Evolutionary conservation across 306 rosid genomes (phyloP).

Genomic region (Ammopiptanthus mongolicus): DNA sequence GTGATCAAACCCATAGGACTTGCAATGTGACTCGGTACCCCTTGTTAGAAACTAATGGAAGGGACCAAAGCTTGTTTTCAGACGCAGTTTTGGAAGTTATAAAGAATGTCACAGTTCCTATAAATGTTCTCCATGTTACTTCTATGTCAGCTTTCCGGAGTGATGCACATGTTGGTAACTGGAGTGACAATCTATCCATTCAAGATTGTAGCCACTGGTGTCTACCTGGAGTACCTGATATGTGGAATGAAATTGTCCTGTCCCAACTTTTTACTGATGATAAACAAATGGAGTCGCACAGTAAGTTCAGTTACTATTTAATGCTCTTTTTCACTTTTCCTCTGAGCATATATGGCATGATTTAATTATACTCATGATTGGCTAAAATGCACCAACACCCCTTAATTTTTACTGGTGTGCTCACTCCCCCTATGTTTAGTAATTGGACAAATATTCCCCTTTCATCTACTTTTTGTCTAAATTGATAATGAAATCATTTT

Average conservation of each 20-base stretch:
- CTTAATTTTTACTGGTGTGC: neutral
- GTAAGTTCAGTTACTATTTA: slow-evolving; percentile 30
- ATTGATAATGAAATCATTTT: neutral
- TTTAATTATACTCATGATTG: neutral
- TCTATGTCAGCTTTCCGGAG: slow-evolving; percentile 75
- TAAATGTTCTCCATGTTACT: slow-evolving; percentile 56
- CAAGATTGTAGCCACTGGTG: slow-evolving; percentile 94
- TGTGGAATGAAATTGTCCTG: slow-evolving; percentile 76
- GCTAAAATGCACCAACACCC: neutral
- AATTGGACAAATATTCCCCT: neutral
- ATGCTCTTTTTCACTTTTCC: neutral
- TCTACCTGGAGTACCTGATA: slow-evolving; percentile 83
- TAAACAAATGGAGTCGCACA: slow-evolving; percentile 24
- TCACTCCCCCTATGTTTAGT: neutral
- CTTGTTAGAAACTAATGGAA: slow-evolving; percentile 38
- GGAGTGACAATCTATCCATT: slow-evolving; percentile 56
- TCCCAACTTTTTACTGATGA: slow-evolving; percentile 41
- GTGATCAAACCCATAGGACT: slow-evolving; percentile 46
- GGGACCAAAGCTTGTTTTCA: slow-evolving; percentile 49
- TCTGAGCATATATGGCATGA: slow-evolving; percentile 2
- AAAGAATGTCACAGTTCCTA: slow-evolving; percentile 42
- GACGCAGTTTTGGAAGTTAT: slow-evolving; percentile 52
- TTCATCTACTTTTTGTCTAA: neutral
- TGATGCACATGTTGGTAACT: slow-evolving; percentile 79
- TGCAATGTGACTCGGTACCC: slow-evolving; percentile 59